phyloP scores from a whole-genome alignment of 345 rosid genomes.

The Zanthoxylum bungeanum region DNA sequence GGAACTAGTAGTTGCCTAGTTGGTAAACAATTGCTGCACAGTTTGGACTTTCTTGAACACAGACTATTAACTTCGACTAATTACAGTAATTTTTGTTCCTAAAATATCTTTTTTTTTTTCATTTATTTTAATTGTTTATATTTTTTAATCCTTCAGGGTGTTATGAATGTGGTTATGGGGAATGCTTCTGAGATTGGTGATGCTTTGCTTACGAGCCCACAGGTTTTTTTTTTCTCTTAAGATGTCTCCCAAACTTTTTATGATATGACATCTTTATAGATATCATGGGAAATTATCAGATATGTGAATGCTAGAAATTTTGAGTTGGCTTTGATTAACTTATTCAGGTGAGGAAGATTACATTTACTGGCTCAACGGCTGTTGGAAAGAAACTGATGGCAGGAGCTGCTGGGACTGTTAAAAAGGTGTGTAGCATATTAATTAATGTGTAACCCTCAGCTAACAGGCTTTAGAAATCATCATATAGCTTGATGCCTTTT shows the following conservation, averaged over 20 bases:
- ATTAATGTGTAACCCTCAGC: constrained; percentile 2
- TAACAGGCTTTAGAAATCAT: neutral
- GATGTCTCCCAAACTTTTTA: neutral
- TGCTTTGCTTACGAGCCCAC: constrained; percentile 72
- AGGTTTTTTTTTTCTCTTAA: constrained; percentile 48
- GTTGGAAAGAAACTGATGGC: constrained; percentile 98
- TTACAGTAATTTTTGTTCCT: neutral
- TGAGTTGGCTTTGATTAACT: constrained; percentile 18
- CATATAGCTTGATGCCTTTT: constrained; percentile 16
- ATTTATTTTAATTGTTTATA: constrained; percentile 9
- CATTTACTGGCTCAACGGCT: constrained; percentile 95
- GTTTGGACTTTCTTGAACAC: constrained; percentile 3
- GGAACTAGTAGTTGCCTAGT: neutral
- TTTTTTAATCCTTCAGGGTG: constrained; percentile 53
- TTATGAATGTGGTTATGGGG: constrained; percentile 79
- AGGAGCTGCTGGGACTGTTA: constrained; percentile 90
- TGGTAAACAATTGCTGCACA: neutral
- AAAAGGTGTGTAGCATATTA: constrained; percentile 51
- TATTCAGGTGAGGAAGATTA: constrained; percentile 82
- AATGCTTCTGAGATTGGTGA: constrained; percentile 86
- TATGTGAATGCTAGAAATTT: neutral
- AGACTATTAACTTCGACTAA: neutral
- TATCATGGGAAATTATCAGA: neutral
- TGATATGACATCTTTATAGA: constrained; percentile 5
- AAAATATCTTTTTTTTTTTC: constrained; percentile 6